Base-by-base conservation (phyloP, 495 filamentous ascomycete genomes). In the Penicillium arizonense region DNA sequence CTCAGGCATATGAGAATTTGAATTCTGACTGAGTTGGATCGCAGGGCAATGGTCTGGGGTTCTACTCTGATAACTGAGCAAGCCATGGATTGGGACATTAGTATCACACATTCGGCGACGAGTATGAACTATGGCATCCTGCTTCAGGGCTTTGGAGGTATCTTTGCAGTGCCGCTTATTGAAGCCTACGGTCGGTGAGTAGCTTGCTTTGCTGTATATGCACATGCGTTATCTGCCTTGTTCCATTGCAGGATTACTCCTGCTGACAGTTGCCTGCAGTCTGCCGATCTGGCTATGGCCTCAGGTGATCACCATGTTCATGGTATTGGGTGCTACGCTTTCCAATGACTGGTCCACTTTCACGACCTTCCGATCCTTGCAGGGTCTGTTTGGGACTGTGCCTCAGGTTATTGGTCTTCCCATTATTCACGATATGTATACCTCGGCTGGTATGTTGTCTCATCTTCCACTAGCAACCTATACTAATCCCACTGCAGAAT, bases 261-360 rank as follows among this genome's bases (percentile, higher is more conserved):
- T 9, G 26, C 44, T 55, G 21, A 55, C 30, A 36, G 30, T 20
- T 18, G 50, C 39, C 37, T 21, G 36, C 9, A 75, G 69, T 28
- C 69, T 71, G 16, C 79, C 80, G 4, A 67, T 80, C 21, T 73
- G 79, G 55, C 70, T 82, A 34, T 82, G 75, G 74, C 73, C 76
- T 4, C 77, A 80, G 46, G 59, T 82, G 16, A 63, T 80, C 24
- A 69, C 73, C 10, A 67, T 70, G 49, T 67, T 77, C 32, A 70
- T 77, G 63, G 71, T 77, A 3, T 64, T 81, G 39, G 75, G 72
- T 10, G 74, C 76, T 4, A 71, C 77, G 1, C 63, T 75, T 1
- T 73, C 78, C 6, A 65, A 71, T 12, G 61, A 65, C 39, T 82
- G 72, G 50, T 63, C 67, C 3, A 63, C 67, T 23, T 82, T 81